Percentiles rank a stretch among this genome's conserved stretches.
phyloP scores from a whole-genome alignment of 495 filamentous ascomycete species.

The Aspergillus campestris region DNA sequence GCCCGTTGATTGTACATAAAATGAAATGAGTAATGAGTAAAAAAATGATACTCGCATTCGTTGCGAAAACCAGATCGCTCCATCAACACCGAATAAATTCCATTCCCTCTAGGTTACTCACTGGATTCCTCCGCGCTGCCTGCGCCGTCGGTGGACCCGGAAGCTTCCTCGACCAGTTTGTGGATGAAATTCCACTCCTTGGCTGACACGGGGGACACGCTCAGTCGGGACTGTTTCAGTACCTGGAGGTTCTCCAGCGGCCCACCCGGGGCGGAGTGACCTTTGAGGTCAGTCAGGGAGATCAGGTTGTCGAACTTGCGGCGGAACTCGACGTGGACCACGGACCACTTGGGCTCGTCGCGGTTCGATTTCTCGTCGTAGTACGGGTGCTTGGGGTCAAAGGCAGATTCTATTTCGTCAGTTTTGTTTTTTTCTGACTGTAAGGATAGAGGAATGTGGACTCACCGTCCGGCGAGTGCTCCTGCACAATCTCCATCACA shows the following conservation, averaged over 20 bases:
- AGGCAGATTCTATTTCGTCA: constrained; percentile 58
- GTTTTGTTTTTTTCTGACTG: background rate
- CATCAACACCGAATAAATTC: background rate
- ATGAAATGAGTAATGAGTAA: constrained; percentile 1
- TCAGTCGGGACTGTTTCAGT: constrained; percentile 69
- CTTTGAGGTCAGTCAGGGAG: constrained; percentile 65
- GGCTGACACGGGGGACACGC: constrained; percentile 67
- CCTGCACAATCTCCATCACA: constrained; percentile 85
- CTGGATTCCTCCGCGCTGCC: constrained; percentile 7
- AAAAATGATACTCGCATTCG: constrained; percentile 4
- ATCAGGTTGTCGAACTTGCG: constrained; percentile 70
- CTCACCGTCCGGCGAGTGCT: constrained; percentile 67
- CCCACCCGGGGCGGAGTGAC: constrained; percentile 45
- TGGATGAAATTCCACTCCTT: constrained; percentile 78
- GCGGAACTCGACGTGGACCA: constrained; percentile 80
- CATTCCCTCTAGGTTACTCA: constrained; percentile 3
- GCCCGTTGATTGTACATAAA: constrained; percentile 12
- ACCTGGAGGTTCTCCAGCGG: constrained; percentile 75
- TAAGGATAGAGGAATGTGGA: constrained; percentile 8
- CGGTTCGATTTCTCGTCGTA: constrained; percentile 66
- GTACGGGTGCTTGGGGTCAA: constrained; percentile 69
- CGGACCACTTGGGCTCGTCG: constrained; percentile 80
- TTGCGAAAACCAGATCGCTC: background rate
- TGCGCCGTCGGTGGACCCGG: constrained; percentile 5
- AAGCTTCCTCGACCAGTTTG: constrained; percentile 20